Evolutionary conservation across 371 early-diverging fungal species (phyloP), one percentile per base, ranked within the genome.

Genomic region (Parasitella parasitica): DNA sequence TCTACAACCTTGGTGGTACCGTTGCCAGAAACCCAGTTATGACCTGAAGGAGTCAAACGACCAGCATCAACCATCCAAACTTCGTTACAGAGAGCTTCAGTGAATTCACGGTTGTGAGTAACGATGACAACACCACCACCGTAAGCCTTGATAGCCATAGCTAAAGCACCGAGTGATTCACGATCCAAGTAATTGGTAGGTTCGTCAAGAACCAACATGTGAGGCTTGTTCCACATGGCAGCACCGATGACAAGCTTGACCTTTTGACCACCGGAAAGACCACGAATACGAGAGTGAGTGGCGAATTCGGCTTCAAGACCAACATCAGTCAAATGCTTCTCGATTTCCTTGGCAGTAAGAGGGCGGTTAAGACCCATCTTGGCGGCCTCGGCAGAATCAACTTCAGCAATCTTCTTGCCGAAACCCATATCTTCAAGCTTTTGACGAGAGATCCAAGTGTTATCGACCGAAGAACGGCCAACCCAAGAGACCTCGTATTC

Each of bases 241-340:
- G 91, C 91, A 61, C 88, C 93, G 60, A 94, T 83, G 18, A 91
- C 92, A 38, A 95, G 83, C 86, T 91, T 90, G 76, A 91, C 92
- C 81, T 95, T 95, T 71, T 95, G 94, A 56, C 94, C 94, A 72
- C 94, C 94, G 60, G 93, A 92, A 15, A 95, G 85, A 80, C 90
- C 92, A 77, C 85, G 84, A 73, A 93, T 91, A 70, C 87, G 90
- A 69, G 82, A 85, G 86, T 93, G 91, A 67, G 91, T 87, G 51
- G 88, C 90, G 61, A 89, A 87, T 59, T 90, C 88, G 46, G 89
- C 73, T 32, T 85, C 85, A 43, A 89, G 72, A 63, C 90, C 90
- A 64, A 90, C 75, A 65, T 89, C 89, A 28, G 61, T 67, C 72
- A 90, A 71, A 62, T 90, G 89, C 81, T 85, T 88, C 64, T 88